Conservation (phyloP, 371 early-diverging fungal genomes). For the Syncephalastrum monosporum region DNA sequence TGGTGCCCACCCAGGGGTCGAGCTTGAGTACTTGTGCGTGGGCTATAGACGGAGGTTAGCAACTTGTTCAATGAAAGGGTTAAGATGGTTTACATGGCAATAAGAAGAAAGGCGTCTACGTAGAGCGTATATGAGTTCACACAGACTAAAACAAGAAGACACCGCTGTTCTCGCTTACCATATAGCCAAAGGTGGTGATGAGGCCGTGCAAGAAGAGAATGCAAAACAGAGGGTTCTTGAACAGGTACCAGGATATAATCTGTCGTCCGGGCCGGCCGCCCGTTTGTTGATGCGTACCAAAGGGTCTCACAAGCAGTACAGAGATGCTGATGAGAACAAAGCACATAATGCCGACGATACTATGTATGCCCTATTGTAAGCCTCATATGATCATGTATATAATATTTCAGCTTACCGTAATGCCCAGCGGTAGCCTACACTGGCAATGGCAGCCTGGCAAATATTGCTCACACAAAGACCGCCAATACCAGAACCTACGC, state of each 20-base stretch:
- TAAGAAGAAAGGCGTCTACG: constrained; percentile 28
- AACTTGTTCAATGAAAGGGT: not conserved
- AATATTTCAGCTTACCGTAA: constrained; percentile 27
- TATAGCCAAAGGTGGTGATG: constrained; percentile 30
- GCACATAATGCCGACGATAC: constrained; percentile 41
- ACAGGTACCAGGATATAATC: constrained; percentile 36
- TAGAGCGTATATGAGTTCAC: not conserved
- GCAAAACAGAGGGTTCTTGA: constrained; percentile 27
- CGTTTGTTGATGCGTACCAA: constrained; percentile 32
- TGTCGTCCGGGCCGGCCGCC: constrained; percentile 31
- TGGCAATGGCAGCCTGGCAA: constrained; percentile 46
- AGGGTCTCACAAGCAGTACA: constrained; percentile 14
- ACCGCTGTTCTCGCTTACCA: constrained; percentile 12
- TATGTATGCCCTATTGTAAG: not conserved
- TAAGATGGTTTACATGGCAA: constrained; percentile 21
- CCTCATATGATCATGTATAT: constrained; percentile 1
- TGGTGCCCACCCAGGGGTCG: constrained; percentile 37
- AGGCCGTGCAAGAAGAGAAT: constrained; percentile 24
- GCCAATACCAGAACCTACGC: constrained; percentile 60
- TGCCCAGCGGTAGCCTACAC: constrained; percentile 63
- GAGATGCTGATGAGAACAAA: constrained; percentile 26
- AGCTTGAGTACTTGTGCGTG: constrained; percentile 31
- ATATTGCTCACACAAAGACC: constrained; percentile 64
- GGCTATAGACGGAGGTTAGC: constrained; percentile 11
- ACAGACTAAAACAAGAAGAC: not conserved